Evolutionary conservation across 805 yeast genomes (phyloP), one percentile per base, ranked within the genome.

Genomic region (Jamesozyma rosinii): DNA sequence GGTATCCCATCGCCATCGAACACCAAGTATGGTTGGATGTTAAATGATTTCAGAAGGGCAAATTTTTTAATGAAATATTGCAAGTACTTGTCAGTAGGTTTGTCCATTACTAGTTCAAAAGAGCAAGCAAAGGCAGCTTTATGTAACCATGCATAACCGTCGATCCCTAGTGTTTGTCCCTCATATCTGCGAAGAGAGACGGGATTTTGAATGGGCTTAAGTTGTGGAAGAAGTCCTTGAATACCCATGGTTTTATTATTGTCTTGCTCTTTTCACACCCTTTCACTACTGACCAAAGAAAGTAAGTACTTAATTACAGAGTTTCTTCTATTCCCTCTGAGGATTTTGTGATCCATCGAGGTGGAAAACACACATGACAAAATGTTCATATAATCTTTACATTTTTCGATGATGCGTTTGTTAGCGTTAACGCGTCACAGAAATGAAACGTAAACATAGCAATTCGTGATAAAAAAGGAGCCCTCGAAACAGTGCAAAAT

Each of bases 61-160:
- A 90, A 70, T 50, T 80, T 75, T 49, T 76, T 77, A 59, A 78
- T 65, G 40, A 89, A 79, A 52, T 80, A 87, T 27, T 75, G 77
- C 32, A 90, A 61, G 58, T 83, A 84, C 54, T 76, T 72, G n/a
- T 71, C 68, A 0, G 97, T 86, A 1, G 88, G 86, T 40, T 65
- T 61, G 10, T 76, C 84, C 41, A 75, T 67, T 8, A 87, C 86
- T 38, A 92, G 66, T 40, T 92, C 95, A 63, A 74, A 77, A 0
- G 97, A 83, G 63, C 97, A 89, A 15, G 86, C 68, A 40, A 81
- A 74, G 3, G 85, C 79, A 4, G 92, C 89, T 49, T 85, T 76
- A 63, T 92, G 99, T 4, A 92, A 74, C 99, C 99, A 92, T 1
- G 96, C 88, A 57, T 87, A 92, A 0, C 95, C 89, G 58, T 92